Evolutionary conservation across 352 stramenopile genomes (phyloP).

Genomic region (Pythium plurisporium): DNA sequence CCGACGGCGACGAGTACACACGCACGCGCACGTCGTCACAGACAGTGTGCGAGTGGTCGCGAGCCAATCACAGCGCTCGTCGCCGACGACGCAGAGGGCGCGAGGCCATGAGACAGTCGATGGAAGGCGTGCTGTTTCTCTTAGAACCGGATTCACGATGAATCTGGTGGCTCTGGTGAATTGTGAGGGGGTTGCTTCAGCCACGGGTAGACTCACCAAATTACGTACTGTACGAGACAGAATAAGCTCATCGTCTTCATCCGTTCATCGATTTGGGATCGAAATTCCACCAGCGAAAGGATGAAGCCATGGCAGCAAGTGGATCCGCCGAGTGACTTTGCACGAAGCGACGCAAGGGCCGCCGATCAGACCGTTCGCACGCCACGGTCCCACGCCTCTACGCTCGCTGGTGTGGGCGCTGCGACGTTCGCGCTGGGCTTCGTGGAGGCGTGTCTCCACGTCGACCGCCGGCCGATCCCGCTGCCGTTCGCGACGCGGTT

Average conservation of each 20-base stretch:
- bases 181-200: no score
- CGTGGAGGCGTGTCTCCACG: slow-evolving; percentile 51
- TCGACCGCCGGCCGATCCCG: slow-evolving; percentile 58
- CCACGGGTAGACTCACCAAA: no score
- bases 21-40: no score
- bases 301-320: slow-evolving; percentile 19
- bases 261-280: background rate
- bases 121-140: background rate
- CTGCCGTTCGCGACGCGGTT: slow-evolving; percentile 59
- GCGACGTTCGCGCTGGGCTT: slow-evolving; percentile 53
- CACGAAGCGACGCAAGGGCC: background rate
- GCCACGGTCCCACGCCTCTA: no score
- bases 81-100: no score
- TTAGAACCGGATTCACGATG: background rate
- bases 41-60: background rate
- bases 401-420: background rate
- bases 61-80: background rate
- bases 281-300: background rate
- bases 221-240: slow-evolving; percentile 1
- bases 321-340: slow-evolving; percentile 19
- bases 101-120: background rate
- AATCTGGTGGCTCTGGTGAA: background rate
- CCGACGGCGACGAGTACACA: background rate
- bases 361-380: no score
- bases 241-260: background rate